Evolutionary conservation across 2,329 filamentous ascomycete genomes (phyloP).

Genomic region (Emericellopsis atlantica): DNA sequence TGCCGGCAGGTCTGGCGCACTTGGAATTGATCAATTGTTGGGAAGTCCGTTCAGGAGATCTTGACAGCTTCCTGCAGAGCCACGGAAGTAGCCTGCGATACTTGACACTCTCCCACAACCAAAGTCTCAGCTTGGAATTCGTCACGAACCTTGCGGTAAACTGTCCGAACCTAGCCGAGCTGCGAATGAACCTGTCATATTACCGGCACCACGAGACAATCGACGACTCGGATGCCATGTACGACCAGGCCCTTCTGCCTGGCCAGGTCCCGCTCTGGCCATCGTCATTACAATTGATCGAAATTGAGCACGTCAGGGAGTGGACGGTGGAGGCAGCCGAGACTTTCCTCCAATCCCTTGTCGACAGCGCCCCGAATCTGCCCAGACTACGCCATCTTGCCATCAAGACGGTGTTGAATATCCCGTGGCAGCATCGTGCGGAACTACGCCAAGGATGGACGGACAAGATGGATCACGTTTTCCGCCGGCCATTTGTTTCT

Average conservation of each 20-base stretch:
- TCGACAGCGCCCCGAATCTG: slow-evolving; percentile 56
- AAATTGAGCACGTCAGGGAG: slow-evolving; percentile 66
- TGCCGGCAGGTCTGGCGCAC: slow-evolving; percentile 54
- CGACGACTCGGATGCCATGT: slow-evolving; percentile 63
- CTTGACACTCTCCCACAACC: slow-evolving; percentile 66
- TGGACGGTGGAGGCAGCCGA: slow-evolving; percentile 60
- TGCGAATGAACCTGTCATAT: slow-evolving; percentile 71
- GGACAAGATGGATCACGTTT: slow-evolving; percentile 54
- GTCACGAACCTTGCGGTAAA: slow-evolving; percentile 49
- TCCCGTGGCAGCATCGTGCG: slow-evolving; percentile 71
- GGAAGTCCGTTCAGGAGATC: slow-evolving; percentile 53
- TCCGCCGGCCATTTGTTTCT: slow-evolving; percentile 35
- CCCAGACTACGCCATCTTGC: slow-evolving; percentile 55
- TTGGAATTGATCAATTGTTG: slow-evolving; percentile 72
- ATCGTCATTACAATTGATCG: slow-evolving; percentile 52
- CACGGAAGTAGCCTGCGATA: slow-evolving; percentile 56
- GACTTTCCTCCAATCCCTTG: slow-evolving; percentile 66
- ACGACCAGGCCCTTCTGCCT: slow-evolving; percentile 51
- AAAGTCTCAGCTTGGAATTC: slow-evolving; percentile 65
- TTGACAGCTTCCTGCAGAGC: slow-evolving; percentile 51
- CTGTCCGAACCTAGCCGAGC: slow-evolving; percentile 57
- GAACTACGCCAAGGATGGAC: slow-evolving; percentile 71
- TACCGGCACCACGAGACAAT: slow-evolving; percentile 57
- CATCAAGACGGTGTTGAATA: slow-evolving; percentile 67
- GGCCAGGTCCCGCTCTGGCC: slow-evolving; percentile 71